phyloP scores from a whole-genome alignment of 2,329 filamentous ascomycete genomes.

The Fusarium cicatricum region DNA sequence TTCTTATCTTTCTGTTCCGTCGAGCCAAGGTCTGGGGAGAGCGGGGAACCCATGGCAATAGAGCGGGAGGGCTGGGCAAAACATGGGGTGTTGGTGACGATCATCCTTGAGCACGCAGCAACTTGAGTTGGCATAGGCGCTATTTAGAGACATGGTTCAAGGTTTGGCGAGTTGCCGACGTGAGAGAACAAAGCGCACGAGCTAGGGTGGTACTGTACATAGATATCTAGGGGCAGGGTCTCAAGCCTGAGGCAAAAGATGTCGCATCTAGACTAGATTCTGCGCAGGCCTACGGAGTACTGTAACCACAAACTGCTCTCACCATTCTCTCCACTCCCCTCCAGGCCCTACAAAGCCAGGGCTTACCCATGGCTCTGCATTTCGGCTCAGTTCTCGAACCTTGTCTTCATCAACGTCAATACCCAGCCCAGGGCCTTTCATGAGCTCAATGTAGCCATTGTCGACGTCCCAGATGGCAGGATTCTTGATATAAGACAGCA shows the following conservation, averaged over 20 bases:
- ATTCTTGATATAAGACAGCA: slow-evolving; percentile 72
- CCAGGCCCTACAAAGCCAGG: slow-evolving; percentile 11
- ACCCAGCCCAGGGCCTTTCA: slow-evolving; percentile 69
- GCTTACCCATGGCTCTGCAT: slow-evolving; percentile 68
- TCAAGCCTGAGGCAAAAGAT: too few relatives aligned
- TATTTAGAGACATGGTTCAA: too few relatives aligned
- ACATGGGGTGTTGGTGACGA: slow-evolving; percentile 4
- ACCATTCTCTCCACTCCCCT: slow-evolving; percentile 16
- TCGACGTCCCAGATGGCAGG: slow-evolving; percentile 70
- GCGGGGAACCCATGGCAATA: neutral
- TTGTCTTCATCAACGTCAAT: slow-evolving; percentile 77
- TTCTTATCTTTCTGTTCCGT: slow-evolving; percentile 7
- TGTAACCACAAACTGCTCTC: too few relatives aligned
- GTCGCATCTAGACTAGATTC: too few relatives aligned
- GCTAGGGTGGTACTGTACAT: too few relatives aligned
- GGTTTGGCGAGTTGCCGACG: too few relatives aligned
- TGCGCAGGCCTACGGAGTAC: too few relatives aligned
- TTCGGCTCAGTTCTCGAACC: slow-evolving; percentile 65
- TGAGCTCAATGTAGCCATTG: slow-evolving; percentile 70
- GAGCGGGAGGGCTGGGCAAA: neutral
- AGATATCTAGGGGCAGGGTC: too few relatives aligned
- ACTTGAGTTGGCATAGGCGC: too few relatives aligned
- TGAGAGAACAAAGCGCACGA: too few relatives aligned
- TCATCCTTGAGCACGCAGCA: too few relatives aligned
- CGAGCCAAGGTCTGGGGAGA: neutral